Evolutionary conservation across 352 stramenopile genomes (phyloP).

Genomic region (Globisporangium paddicum): DNA sequence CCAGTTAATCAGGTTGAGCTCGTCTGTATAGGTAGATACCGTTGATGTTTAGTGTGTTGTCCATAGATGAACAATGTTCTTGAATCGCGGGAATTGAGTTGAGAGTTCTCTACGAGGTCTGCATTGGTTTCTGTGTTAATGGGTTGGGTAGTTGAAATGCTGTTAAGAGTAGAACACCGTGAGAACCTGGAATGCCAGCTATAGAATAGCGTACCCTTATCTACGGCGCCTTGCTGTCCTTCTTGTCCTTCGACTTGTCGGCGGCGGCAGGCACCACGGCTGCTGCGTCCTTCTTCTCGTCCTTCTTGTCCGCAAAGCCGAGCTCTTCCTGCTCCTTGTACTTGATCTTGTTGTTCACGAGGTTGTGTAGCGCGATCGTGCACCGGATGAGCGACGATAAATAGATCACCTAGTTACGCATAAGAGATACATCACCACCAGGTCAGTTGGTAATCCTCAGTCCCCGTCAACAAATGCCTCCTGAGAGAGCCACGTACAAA

Average conservation of each 20-base stretch:
- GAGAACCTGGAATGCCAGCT: background rate
- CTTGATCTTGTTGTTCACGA: conserved; percentile 99
- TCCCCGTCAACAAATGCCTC: too few relatives aligned
- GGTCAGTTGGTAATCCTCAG: too few relatives aligned
- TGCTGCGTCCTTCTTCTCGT: conserved; percentile 48
- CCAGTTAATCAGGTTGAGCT: background rate
- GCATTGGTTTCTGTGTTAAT: too few relatives aligned
- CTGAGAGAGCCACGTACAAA: conserved; percentile 78
- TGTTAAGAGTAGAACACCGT: background rate
- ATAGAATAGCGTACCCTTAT: background rate
- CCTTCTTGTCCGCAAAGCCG: conserved; percentile 65
- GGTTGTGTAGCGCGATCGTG: conserved; percentile 98
- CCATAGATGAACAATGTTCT: too few relatives aligned
- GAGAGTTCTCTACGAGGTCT: too few relatives aligned
- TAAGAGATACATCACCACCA: too few relatives aligned
- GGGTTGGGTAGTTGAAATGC: too few relatives aligned
- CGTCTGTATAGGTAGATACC: background rate
- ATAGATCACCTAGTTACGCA: conserved; percentile 91
- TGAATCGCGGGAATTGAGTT: too few relatives aligned
- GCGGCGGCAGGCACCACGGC: background rate
- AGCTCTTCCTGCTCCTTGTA: conserved; percentile 90
- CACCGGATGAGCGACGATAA: conserved; percentile 96
- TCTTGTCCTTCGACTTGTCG: conserved; percentile 37
- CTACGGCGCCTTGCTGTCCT: conserved; percentile 41
- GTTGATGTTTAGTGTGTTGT: too few relatives aligned